Conservation (phyloP, 345 rosid genomes). For the Aurinia saxatilis region DNA sequence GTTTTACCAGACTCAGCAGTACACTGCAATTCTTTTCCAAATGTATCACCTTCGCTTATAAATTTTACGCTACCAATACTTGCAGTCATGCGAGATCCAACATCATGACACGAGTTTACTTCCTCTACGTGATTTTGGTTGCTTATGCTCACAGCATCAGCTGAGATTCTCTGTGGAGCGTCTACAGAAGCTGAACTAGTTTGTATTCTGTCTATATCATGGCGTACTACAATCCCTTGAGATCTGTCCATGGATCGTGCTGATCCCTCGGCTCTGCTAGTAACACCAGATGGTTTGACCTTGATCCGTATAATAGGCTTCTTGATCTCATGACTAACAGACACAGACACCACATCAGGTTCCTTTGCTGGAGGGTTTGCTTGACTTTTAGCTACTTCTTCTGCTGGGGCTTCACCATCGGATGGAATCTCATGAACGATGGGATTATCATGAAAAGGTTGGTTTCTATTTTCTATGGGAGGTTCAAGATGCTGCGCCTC, state of each 20-base stretch:
- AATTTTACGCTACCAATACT: conserved; percentile 91
- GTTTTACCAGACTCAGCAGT: conserved; percentile 85
- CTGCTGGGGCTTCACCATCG: conserved; percentile 38
- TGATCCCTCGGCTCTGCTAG: conserved; percentile 67
- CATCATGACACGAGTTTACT: conserved; percentile 82
- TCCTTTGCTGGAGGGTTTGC: conserved; percentile 27
- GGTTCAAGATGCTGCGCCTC: conserved; percentile 42
- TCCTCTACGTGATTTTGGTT: conserved; percentile 78
- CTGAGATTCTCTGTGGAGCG: conserved; percentile 75
- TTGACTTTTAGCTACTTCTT: conserved; percentile 33
- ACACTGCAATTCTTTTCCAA: conserved; percentile 89
- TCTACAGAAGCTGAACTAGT: conserved; percentile 91
- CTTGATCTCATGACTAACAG: conserved; percentile 53
- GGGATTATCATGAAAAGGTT: conserved; percentile 25
- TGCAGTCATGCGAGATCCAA: conserved; percentile 79
- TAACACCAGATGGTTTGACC: conserved; percentile 57
- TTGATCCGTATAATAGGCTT: conserved; percentile 61
- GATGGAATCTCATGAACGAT: conserved; percentile 38
- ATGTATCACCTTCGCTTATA: conserved; percentile 54
- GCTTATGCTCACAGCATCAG: conserved; percentile 62
- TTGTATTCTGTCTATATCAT: conserved; percentile 42
- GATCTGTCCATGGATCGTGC: conserved; percentile 62
- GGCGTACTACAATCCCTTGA: conserved; percentile 43
- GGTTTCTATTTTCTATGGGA: conserved; percentile 31
- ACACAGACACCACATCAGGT: conserved; percentile 27